A percentile compares a stretch with the other conserved stretches of the same genome.
phyloP scores from a whole-genome alignment of 2,329 filamentous ascomycete species.

The Nothomitra cinnamomea region DNA sequence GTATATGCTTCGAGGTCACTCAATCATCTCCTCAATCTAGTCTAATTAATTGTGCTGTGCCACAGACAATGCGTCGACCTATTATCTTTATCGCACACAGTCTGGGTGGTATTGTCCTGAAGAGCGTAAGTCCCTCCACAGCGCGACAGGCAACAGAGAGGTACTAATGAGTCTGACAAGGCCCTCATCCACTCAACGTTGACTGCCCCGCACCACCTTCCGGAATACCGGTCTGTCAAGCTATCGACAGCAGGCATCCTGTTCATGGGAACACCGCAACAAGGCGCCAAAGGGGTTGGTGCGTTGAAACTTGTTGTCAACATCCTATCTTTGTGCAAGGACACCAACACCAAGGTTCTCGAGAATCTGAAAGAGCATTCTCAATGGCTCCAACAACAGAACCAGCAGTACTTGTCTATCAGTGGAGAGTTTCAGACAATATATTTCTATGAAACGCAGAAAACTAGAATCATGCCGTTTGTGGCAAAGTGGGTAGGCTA shows the following conservation, averaged over 20 bases:
- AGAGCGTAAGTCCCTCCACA: constrained; percentile 2
- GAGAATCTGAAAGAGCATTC: constrained; percentile 56
- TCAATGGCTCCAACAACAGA: constrained; percentile 57
- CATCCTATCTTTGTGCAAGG: constrained; percentile 47
- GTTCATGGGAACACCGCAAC: constrained; percentile 9
- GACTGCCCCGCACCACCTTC: constrained; percentile 6
- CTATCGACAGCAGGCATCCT: constrained; percentile 5
- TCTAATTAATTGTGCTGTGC: constrained; percentile 31
- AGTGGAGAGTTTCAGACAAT: neutral
- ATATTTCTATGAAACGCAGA: constrained; percentile 8
- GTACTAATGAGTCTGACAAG: neutral
- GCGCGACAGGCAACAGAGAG: neutral
- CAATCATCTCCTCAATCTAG: too few species aligned
- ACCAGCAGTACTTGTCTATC: constrained; percentile 21
- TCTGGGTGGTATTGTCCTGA: constrained; percentile 8
- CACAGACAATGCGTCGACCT: constrained; percentile 8
- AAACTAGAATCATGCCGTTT: neutral
- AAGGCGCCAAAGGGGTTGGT: constrained; percentile 4
- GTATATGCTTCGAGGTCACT: too few species aligned
- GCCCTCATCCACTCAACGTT: neutral
- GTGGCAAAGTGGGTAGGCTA: too few species aligned
- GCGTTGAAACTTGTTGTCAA: constrained; percentile 41
- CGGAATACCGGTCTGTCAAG: constrained; percentile 3
- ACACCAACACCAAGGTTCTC: constrained; percentile 49
- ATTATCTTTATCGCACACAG: constrained; percentile 10